A percentile compares a stretch with the other conserved stretches of the same genome.
phyloP scores from a whole-genome alignment of 345 rosid genomes.

The Eucalyptus viminalis region DNA sequence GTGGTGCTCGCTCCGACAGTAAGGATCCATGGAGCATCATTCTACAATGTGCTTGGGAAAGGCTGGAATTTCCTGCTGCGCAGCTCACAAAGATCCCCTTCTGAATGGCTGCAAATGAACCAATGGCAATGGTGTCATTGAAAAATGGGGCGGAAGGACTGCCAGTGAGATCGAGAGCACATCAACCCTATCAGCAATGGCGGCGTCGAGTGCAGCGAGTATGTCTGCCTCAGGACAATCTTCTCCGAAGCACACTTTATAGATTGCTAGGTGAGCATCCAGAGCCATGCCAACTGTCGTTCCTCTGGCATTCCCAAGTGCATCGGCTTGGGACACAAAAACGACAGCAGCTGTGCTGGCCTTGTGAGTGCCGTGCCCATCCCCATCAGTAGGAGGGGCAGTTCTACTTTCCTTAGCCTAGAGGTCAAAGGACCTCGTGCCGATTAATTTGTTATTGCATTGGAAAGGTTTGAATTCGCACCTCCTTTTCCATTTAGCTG shows the following conservation, averaged over 20 bases:
- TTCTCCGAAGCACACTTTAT: constrained; percentile 39
- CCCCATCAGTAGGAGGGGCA: constrained; percentile 26
- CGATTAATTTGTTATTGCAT: constrained; percentile 47
- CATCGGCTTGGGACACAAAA: constrained; percentile 21
- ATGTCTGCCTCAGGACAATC: constrained; percentile 33
- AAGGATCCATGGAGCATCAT: constrained; percentile 57
- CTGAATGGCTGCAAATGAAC: constrained; percentile 42
- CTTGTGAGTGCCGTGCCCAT: constrained; percentile 54
- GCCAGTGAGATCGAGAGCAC: constrained; percentile 33
- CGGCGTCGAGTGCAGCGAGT: constrained; percentile 42
- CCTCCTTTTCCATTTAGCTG: constrained; percentile 41
- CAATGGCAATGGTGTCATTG: constrained; percentile 31
- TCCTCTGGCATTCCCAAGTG: constrained; percentile 25
- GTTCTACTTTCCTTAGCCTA: not conserved
- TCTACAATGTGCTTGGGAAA: constrained; percentile 4
- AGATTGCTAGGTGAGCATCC: constrained; percentile 44
- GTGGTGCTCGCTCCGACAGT: constrained; percentile 49
- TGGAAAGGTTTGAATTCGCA: constrained; percentile 19
- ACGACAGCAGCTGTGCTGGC: constrained; percentile 42
- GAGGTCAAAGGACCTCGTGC: constrained; percentile 31
- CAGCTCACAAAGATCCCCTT: constrained; percentile 51
- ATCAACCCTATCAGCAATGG: constrained; percentile 40
- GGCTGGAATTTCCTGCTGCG: constrained; percentile 41
- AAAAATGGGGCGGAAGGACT: constrained; percentile 21
- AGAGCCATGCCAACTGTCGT: constrained; percentile 53